phyloP scores from a whole-genome alignment of 768 basidiomycete genomes.

The Sarcodon aspratus region DNA sequence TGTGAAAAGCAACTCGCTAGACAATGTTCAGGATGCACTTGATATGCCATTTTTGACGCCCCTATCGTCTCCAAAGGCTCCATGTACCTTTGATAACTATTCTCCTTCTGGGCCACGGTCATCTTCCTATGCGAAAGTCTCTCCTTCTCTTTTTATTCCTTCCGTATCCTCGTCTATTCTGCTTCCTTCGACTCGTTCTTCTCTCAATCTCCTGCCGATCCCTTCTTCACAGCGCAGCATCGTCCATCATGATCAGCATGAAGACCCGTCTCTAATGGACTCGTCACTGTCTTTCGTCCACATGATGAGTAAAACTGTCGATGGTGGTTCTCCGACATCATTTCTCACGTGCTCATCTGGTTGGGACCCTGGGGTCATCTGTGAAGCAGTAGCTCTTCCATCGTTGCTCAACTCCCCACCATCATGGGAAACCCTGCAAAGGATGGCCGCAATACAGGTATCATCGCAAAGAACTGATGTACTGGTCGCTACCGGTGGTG shows the following conservation, averaged over 20 bases:
- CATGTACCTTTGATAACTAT: not conserved
- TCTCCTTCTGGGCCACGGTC: too few species aligned
- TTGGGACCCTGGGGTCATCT: not conserved
- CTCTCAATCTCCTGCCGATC: not conserved
- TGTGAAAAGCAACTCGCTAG: not conserved
- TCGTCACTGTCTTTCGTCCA: not conserved
- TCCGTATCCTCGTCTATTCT: not conserved
- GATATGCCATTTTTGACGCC: not conserved
- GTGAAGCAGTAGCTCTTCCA: not conserved
- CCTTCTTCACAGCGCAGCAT: not conserved
- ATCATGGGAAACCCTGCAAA: not conserved
- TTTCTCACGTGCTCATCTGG: not conserved
- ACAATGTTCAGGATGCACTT: not conserved
- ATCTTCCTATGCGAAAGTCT: too few species aligned
- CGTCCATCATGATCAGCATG: not conserved
- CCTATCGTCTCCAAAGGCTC: not conserved
- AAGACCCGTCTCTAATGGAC: not conserved
- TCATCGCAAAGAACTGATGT: too few species aligned
- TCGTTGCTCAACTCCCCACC: not conserved
- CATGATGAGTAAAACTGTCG: not conserved
- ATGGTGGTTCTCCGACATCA: not conserved
- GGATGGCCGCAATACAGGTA: too few species aligned
- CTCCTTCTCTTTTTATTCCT: not conserved
- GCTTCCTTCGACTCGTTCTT: not conserved
- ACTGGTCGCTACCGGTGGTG: too few species aligned